A percentile compares a stretch with the other conserved stretches of the same genome.
These are phyloP conservation scores for Incumbomyces lentus DNA, from an alignment of 2,329 filamentous ascomycete genomes.

Conservation along the genomic window DNA sequence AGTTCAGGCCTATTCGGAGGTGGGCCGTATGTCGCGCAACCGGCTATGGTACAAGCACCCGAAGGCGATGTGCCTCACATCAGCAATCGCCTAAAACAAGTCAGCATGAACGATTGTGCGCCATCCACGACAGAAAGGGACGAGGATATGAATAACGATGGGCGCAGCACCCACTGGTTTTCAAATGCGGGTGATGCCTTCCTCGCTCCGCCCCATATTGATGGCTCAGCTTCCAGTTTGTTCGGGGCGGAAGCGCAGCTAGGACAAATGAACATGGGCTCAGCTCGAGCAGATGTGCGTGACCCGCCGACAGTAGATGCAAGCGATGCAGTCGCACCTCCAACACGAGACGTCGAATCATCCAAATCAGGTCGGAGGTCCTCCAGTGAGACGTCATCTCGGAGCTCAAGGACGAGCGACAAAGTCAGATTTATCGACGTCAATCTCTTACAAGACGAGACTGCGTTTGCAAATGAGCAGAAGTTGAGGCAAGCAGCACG, in stretches of 20 bases:
- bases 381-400: conserved; percentile 15
- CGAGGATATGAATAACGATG: background rate
- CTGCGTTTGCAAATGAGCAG: conserved; percentile 14
- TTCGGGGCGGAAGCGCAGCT: conserved; percentile 39
- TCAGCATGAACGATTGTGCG: conserved; percentile 30
- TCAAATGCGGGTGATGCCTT: no score
- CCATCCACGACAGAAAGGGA: conserved; percentile 15
- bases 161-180: no score
- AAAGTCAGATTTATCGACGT: conserved; percentile 30
- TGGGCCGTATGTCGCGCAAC: background rate
- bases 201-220: conserved; percentile 24
- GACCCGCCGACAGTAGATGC: conserved; percentile 24
- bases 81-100: conserved; percentile 22
- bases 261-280: conserved; percentile 38
- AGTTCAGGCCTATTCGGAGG: conserved; percentile 41
- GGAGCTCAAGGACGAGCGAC: conserved; percentile 18
- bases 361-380: conserved; percentile 9
- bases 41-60: conserved; percentile 4
- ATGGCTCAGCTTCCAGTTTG: conserved; percentile 34
- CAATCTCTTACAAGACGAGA: conserved; percentile 21
- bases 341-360: conserved; percentile 24
- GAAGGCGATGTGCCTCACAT: conserved; percentile 17
- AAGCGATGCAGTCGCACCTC: conserved; percentile 26
- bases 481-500: conserved; percentile 16
- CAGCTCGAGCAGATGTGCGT: conserved; percentile 28